Percentiles rank a stretch among this genome's conserved stretches.
These are phyloP conservation scores for Russula abietina DNA, from an alignment of 768 basidiomycete species.

Conservation along the genomic window DNA sequence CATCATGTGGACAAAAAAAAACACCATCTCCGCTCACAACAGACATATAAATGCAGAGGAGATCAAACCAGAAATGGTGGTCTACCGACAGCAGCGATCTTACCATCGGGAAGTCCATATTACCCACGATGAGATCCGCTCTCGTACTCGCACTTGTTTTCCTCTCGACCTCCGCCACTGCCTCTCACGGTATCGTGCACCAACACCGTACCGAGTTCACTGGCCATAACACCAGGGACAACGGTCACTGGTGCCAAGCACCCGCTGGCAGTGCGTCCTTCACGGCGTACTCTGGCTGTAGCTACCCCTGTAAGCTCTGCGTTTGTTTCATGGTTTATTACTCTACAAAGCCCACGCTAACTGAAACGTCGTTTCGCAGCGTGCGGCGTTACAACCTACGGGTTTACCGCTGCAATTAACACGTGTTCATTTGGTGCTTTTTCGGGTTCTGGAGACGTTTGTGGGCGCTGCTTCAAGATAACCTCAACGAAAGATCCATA, in stretches of 20 bases:
- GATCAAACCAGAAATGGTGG: background rate
- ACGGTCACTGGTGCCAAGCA: slow-evolving; percentile 37
- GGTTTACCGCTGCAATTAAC: slow-evolving; percentile 52
- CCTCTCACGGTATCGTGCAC: background rate
- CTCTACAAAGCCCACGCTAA: background rate
- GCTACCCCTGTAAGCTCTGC: slow-evolving; percentile 37
- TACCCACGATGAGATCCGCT: background rate
- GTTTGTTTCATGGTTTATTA: background rate
- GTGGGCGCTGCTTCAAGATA: slow-evolving; percentile 56
- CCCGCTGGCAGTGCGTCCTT: slow-evolving; percentile 49
- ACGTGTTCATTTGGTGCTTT: slow-evolving; percentile 49
- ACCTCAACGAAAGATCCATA: slow-evolving; percentile 48
- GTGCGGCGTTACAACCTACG: slow-evolving; percentile 43
- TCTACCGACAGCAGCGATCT: background rate
- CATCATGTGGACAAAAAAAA: background rate
- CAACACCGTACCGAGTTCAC: background rate
- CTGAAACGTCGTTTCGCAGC: slow-evolving; percentile 29
- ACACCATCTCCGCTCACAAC: background rate
- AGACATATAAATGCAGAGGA: slow-evolving; percentile 4
- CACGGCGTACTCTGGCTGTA: slow-evolving; percentile 50
- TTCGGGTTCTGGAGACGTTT: slow-evolving; percentile 49
- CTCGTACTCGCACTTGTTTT: background rate
- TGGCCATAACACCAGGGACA: too few species aligned
- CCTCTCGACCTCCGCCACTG: background rate
- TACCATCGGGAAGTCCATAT: background rate